Evolutionary conservation across 2,329 filamentous ascomycete species (phyloP), one percentile per base, ranked within the genome.

Genomic region (Aschersonia sp.): DNA sequence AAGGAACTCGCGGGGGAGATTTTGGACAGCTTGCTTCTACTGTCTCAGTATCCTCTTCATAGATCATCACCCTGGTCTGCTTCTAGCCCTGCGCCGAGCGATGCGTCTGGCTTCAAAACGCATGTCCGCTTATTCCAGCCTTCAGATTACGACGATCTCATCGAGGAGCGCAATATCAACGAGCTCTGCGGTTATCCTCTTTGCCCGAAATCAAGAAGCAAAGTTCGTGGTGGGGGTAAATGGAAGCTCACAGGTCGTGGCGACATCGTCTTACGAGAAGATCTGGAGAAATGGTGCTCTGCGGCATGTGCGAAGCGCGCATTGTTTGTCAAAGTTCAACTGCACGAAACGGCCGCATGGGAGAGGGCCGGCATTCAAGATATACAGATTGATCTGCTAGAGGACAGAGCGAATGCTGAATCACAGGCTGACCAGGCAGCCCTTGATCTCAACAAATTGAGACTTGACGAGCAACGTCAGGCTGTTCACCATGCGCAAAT

Each of bases 241-340:
- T 89, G 81, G 68, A 83, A 85, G 58, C 72, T 92, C 31, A 67
- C 84, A 29, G 65, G 68, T 50, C 66, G 59, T 52, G 69, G 61
- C 63, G 45, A 51, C 12, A 83, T 95, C 45, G 80, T 94, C 30
- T 75, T 78, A 50, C 78, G 75, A 47, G 78, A 80, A 54, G 80
- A 87, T 58, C 65, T 89, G 12, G 86, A 92, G 66, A 84, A 82
- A 65, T 98, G 89, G 87, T 98, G 92, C 64, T 86, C 82, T 0
- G 73, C 82, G 48, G 73, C 73, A 40, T 98, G 92, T 66, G 85
- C 85, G 2, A 77, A 79, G 53, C 75, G 86, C 45, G 89, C 86
- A 2, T 71, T 94, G 54, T 95, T 89, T 63, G 74, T 97, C 56
- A 86, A 89, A 59, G 85, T 94, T 30, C 92, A 98, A 70, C 75